Base-by-base conservation (phyloP, 2,329 filamentous ascomycete genomes). In the Hymenoscyphus fructigenus region DNA sequence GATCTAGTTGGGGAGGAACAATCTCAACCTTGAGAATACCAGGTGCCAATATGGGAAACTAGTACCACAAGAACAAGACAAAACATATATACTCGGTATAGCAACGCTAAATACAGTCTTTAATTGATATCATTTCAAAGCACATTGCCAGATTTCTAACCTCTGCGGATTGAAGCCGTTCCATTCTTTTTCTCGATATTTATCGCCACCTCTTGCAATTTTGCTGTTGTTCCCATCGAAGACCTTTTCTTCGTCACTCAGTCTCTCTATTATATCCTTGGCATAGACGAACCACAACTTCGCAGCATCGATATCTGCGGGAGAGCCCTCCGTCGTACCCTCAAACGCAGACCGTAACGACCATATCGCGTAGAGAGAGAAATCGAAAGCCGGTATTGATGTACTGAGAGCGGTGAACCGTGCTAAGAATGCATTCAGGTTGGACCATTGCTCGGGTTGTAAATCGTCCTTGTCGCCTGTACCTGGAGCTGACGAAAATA, bases 291-390 rank as follows among this genome's bases (percentile, higher is more conserved):
- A 61, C 73, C 74, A 76, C 3, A 72, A 26, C 36, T 63, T 65
- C 1, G 63, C 68, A 2, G 74, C 71, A 23, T 71, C 65, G 5
- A 56, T 68, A 29, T 71, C 64, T 7, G 72, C 68, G 0, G 57
- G 28, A 17, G 28, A 60, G 5, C 50, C 44, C 17, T 68, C 47
- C 3, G 64, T 60, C 5, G 61, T 55, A 44, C 68, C 67, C 59
- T 76, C 75, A 20, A 75, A 71, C 2, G 73, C 74, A 1, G 61
- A 61, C n/a, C 75, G 67, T 59, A 76, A 53, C 2, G 67, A 64
- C 75, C 75, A 76, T 12, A 76, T 66, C 7, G 66, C 74, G 34
- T 67, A 75, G 26, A 73, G 53, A 9, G 74, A 72, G 65, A 70
- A 74, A 60, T 76, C 71, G 20, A 74, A 66, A 2, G 69, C 67